Percentiles rank a stretch among this genome's conserved stretches.
phyloP scores from a whole-genome alignment of 768 basidiomycete species.

The Tylopilus subfusipes region DNA sequence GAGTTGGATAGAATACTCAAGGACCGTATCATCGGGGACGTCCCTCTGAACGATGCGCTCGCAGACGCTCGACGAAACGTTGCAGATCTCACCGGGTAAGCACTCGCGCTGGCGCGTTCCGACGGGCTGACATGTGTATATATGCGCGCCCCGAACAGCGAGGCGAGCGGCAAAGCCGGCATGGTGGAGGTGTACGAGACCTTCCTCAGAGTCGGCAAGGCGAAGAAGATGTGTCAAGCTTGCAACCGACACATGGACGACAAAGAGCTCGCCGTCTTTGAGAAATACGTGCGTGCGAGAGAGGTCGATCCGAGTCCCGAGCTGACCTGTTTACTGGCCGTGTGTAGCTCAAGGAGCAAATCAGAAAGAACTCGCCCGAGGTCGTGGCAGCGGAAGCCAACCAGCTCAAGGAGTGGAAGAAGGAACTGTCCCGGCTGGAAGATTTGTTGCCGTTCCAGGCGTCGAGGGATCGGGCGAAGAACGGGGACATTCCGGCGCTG shows the following conservation, averaged over 20 bases:
- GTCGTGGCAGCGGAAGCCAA: slow-evolving; percentile 35
- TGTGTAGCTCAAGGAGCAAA: slow-evolving; percentile 58
- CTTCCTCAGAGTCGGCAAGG: slow-evolving; percentile 55
- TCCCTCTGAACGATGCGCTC: slow-evolving; percentile 46
- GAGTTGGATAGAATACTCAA: slow-evolving; percentile 45
- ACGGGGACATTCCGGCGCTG: slow-evolving; percentile 61
- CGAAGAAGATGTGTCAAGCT: slow-evolving; percentile 66
- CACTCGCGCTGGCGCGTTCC: not conserved
- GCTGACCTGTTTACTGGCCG: not conserved
- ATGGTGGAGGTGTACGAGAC: slow-evolving; percentile 49
- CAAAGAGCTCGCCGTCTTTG: slow-evolving; percentile 54
- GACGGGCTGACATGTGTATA: not conserved
- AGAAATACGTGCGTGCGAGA: slow-evolving; percentile 57
- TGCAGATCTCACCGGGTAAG: slow-evolving; percentile 20
- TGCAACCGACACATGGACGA: slow-evolving; percentile 70
- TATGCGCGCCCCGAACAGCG: slow-evolving; percentile 13
- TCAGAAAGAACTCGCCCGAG: slow-evolving; percentile 54
- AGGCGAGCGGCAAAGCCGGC: slow-evolving; percentile 26
- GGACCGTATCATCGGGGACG: slow-evolving; percentile 37
- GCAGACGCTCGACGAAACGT: slow-evolving; percentile 31
- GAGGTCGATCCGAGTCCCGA: not conserved
- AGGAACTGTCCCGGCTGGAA: slow-evolving; percentile 54
- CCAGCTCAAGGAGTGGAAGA: slow-evolving; percentile 54
- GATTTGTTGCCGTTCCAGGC: slow-evolving; percentile 55
- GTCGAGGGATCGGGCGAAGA: slow-evolving; percentile 50